These are phyloP conservation scores for Bonnemaisonia californica DNA, from an alignment of 31 red algal genomes.

Conservation along the genomic window DNA sequence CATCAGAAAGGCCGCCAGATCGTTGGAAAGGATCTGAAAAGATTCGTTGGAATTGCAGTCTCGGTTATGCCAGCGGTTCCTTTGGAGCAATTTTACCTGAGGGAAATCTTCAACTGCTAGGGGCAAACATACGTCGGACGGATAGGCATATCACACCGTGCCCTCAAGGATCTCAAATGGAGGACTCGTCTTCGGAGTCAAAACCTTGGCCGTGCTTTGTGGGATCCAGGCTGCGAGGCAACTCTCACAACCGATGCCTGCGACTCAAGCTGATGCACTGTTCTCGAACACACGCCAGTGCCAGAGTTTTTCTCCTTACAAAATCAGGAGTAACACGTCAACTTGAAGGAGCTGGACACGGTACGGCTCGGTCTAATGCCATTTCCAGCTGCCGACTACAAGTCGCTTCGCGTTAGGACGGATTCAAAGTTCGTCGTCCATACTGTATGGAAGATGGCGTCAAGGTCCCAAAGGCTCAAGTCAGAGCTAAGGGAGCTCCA, in stretches of 20 bases:
- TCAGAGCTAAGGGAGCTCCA: background rate
- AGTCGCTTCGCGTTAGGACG: background rate
- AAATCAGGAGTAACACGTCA: background rate
- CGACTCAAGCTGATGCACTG: background rate
- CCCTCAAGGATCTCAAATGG: background rate
- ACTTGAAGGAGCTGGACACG: background rate
- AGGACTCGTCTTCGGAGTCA: background rate
- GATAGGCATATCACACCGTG: background rate
- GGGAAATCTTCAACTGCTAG: background rate
- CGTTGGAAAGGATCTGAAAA: background rate
- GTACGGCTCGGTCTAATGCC: background rate
- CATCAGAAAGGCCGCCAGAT: too few relatives aligned
- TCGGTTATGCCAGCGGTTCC: background rate
- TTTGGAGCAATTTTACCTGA: background rate
- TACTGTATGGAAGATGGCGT: background rate
- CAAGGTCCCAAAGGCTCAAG: background rate
- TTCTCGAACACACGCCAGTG: background rate
- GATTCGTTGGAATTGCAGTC: conserved; percentile 2
- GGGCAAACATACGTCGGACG: background rate
- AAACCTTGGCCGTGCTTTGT: background rate
- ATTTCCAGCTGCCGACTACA: background rate
- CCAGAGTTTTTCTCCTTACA: too few relatives aligned
- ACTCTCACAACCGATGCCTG: background rate
- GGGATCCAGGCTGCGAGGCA: background rate
- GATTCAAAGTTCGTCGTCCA: background rate